Base-by-base conservation (phyloP, 441 rosid species). In the Brassica balearica region DNA sequence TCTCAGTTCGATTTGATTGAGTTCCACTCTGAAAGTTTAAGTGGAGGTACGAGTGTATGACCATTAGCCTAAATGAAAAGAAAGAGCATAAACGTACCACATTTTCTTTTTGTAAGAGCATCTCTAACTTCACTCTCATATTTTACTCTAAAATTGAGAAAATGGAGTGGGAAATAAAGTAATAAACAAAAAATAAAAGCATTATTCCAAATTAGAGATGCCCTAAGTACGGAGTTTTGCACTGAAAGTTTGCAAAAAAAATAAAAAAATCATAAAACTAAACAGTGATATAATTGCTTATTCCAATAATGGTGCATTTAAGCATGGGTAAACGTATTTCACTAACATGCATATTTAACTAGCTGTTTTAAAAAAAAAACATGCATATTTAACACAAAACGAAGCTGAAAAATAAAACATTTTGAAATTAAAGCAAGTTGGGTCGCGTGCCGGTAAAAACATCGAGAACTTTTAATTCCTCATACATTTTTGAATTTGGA, bases 341-440 rank as follows among this genome's bases (percentile, higher is more conserved):
- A 43, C 14, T 9, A 10, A 41, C 48, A 41, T 41, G 12, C 48
- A 41, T 4, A 29, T 29, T 41, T 53, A 65, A 53, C 12, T 55
- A 25, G 27, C 27, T 25, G 27, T 25, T 25, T 25, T 25, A 25
- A 25, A 25, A 25, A 25, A 25, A 25, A 25, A 56, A 23, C 11
- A 56, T 2, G 20, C 55, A 48, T 56, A 56, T 56, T 19, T 56
- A 56, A 56, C 61, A 19, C 61, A 56, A 56, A 62, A 32, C 14
- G n/a, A 11, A 12, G 3, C 14, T 55, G 61, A 56, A 3, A 61
- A 59, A n/a, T 68, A 53, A 10, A 17, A 19, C 61, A 56, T 34
- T 68, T 19, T 10, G 41, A 23, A 68, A 36, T 10, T 56, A 17
- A 43, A 63, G 62, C 75, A 64, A 80, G 75, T 69, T 80, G 75